Conservation (phyloP, 192 early-diverging fungal species). For the Paraglomus brasilianum region DNA sequence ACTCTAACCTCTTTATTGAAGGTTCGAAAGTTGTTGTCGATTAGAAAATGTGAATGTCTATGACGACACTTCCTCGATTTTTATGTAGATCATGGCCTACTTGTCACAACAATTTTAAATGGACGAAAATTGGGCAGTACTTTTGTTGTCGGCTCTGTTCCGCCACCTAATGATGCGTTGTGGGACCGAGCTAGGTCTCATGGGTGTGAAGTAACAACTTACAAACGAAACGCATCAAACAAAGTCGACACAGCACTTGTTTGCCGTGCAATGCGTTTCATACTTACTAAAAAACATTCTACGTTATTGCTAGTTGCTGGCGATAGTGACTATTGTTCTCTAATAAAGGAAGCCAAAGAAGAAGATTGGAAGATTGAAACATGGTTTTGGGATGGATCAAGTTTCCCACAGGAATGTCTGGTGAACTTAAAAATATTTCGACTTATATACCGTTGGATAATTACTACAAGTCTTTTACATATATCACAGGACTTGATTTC, state of each 20-base stretch:
- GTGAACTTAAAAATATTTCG: neutral
- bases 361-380: neutral
- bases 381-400: neutral
- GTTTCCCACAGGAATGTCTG: neutral
- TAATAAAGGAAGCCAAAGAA: neutral
- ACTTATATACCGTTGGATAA: conserved; percentile 4
- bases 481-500: conserved; percentile 15
- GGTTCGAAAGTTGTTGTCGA: neutral
- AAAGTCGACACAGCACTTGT: neutral
- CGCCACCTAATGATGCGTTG: neutral
- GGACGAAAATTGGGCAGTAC: conserved; percentile 1
- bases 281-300: neutral
- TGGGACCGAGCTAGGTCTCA: neutral
- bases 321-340: neutral
- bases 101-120: conserved; percentile 9
- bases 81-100: conserved; percentile 7
- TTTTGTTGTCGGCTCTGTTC: neutral
- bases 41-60: neutral
- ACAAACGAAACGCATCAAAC: neutral
- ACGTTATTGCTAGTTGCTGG: neutral
- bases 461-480: neutral
- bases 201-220: neutral
- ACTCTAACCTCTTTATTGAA: neutral
- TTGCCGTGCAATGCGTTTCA: neutral
- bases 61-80: neutral